phyloP scores from a whole-genome alignment of 148 eudicot genomes.

The Bassia scoparia region DNA sequence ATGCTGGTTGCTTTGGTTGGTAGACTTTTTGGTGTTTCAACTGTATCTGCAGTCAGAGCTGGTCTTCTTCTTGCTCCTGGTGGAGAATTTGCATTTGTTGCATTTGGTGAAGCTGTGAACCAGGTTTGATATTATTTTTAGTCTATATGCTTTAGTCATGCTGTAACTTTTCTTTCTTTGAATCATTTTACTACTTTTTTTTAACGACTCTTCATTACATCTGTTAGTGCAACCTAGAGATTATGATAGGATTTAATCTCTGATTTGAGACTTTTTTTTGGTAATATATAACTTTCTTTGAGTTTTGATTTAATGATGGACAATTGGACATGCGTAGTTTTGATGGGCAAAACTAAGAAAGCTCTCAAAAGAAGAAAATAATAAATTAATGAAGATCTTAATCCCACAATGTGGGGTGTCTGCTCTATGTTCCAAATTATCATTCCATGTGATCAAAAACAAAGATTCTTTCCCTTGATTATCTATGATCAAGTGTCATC shows the following conservation, averaged over 20 bases:
- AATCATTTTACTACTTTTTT: not conserved
- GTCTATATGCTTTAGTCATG: not conserved
- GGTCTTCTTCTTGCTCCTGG: slow-evolving; percentile 99
- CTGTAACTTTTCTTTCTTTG: not conserved
- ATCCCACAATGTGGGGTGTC: too few relatives aligned
- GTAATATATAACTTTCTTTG: slow-evolving; percentile 1
- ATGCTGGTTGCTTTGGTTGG: slow-evolving; percentile 73
- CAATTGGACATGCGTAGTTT: not conserved
- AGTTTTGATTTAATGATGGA: not conserved
- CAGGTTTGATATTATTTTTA: slow-evolving; percentile 49
- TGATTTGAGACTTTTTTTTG: not conserved
- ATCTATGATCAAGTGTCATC: too few relatives aligned
- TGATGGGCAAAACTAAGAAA: too few relatives aligned
- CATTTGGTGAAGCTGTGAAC: slow-evolving; percentile 99
- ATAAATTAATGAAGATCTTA: not conserved
- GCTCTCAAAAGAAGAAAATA: not conserved
- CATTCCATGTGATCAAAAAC: too few relatives aligned
- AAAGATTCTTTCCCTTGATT: too few relatives aligned
- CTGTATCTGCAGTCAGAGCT: slow-evolving; percentile 73
- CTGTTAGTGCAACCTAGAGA: slow-evolving; percentile 4
- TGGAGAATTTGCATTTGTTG: slow-evolving; percentile 98
- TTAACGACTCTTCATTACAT: not conserved
- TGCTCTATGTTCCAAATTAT: too few relatives aligned
- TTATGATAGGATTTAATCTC: not conserved
- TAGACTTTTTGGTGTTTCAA: slow-evolving; percentile 78